phyloP scores from a whole-genome alignment of 192 early-diverging fungal species.

The Umbelopsis sp. region DNA sequence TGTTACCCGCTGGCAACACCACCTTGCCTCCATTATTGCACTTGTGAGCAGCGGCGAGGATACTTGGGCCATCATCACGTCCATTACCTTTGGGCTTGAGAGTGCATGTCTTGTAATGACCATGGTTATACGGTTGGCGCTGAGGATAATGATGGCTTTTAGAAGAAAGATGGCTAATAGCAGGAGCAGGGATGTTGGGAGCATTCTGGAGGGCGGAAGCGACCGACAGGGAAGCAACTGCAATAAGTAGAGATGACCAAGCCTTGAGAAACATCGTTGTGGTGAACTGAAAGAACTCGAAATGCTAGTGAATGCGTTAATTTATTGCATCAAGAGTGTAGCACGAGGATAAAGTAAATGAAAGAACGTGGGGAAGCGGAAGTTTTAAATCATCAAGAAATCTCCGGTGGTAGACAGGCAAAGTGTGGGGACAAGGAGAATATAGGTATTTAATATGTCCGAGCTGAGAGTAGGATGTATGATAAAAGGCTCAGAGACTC shows the following conservation, averaged over 20 bases:
- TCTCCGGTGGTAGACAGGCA: too few relatives aligned
- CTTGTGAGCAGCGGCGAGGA: constrained; percentile 16
- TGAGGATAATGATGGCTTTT: not conserved
- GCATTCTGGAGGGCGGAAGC: not conserved
- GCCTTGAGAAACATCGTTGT: not conserved
- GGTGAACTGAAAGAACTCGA: too few relatives aligned
- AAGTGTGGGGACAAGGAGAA: too few relatives aligned
- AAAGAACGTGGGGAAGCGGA: not conserved
- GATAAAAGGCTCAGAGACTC: too few relatives aligned
- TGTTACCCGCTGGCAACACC: not conserved
- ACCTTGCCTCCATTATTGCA: constrained; percentile 20
- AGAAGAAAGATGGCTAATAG: not conserved
- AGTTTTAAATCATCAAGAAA: not conserved
- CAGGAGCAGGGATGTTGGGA: not conserved
- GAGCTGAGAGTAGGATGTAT: too few relatives aligned
- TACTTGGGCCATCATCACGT: constrained; percentile 14
- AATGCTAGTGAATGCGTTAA: too few relatives aligned
- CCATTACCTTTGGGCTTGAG: not conserved
- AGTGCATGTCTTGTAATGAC: not conserved
- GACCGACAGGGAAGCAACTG: not conserved
- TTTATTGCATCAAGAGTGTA: too few relatives aligned
- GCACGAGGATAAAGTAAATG: not conserved
- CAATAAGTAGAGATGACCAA: constrained; percentile 2
- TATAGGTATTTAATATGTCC: too few relatives aligned
- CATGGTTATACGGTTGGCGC: not conserved